These are phyloP conservation scores for Jaenimonas drosophilae DNA, from an alignment of 208 protist genomes.

Conservation along the genomic window DNA sequence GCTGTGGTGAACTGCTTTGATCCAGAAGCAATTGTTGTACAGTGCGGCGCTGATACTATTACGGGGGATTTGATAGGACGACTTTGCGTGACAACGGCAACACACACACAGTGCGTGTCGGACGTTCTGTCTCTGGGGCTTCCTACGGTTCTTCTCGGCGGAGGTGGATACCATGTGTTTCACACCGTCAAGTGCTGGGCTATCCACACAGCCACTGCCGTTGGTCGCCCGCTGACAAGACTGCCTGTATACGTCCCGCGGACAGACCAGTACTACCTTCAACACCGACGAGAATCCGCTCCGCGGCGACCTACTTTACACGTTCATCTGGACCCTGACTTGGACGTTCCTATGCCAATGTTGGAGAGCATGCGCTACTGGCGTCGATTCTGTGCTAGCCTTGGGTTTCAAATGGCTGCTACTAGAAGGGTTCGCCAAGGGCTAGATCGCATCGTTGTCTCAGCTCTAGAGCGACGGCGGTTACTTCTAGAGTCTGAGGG, in stretches of 20 bases:
- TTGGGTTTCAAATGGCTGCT: conserved; percentile 48
- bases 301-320: conserved; percentile 61
- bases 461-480: conserved; percentile 4
- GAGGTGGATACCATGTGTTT: conserved; percentile 98
- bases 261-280: conserved; percentile 59
- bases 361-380: conserved; percentile 39
- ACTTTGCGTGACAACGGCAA: conserved; percentile 93
- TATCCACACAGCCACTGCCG: conserved; percentile 91
- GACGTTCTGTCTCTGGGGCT: conserved; percentile 89
- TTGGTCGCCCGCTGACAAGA: conserved; percentile 37
- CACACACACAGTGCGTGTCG: conserved; percentile 93
- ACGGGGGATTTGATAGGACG: conserved; percentile 94
- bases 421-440: conserved; percentile 33
- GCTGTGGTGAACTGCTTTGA: conserved; percentile 93
- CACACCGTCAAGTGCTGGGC: conserved; percentile 98
- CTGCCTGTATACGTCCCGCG: conserved; percentile 64
- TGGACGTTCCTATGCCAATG: conserved; percentile 42
- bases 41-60: conserved; percentile 98
- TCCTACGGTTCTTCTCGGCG: conserved; percentile 96
- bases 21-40: conserved; percentile 96
- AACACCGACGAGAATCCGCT: conserved; percentile 51
- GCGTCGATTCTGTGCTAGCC: conserved; percentile 51
- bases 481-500: not conserved
- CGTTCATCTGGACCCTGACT: conserved; percentile 54
- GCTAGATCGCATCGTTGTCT: conserved; percentile 30